Percentiles rank a stretch among this genome's conserved stretches.
Conservation (phyloP, 2,329 filamentous ascomycete species). For the Paecilomyces variotii region DNA sequence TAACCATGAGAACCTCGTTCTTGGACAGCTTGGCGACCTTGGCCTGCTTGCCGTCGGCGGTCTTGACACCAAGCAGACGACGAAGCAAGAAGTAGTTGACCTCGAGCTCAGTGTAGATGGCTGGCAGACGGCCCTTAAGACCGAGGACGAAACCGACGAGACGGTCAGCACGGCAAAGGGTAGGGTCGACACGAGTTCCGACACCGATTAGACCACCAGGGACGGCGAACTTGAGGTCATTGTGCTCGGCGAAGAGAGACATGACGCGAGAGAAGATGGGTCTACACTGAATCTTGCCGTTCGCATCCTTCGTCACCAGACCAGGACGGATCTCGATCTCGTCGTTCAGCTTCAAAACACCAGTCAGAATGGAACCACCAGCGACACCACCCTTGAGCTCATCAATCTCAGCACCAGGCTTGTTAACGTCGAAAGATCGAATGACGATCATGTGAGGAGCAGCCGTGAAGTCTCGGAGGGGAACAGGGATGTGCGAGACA, state of each 20-base stretch:
- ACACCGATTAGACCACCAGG: constrained; percentile 97
- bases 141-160: constrained; percentile 96
- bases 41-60: constrained; percentile 95
- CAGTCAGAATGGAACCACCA: constrained; percentile 91
- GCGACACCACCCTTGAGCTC: constrained; percentile 98
- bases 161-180: constrained; percentile 96
- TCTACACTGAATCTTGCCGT: constrained; percentile 89
- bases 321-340: constrained; percentile 99
- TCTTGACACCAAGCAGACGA: constrained; percentile 90
- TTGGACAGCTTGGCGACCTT: constrained; percentile 98
- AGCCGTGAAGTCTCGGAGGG: constrained; percentile 78
- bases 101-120: constrained; percentile 97
- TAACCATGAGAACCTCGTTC: constrained; percentile 99
- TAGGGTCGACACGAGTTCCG: constrained; percentile 93
- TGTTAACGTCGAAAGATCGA: constrained; percentile 98
- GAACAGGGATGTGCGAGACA: constrained; percentile 89
- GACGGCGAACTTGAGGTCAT: constrained; percentile 96
- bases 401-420: constrained; percentile 97
- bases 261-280: constrained; percentile 95
- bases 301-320: constrained; percentile 91
- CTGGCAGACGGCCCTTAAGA: constrained; percentile 83
- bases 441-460: constrained; percentile 99
- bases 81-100: constrained; percentile 99
- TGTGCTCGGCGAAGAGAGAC: constrained; percentile 92
- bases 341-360: constrained; percentile 92